Conservation (phyloP, 2,329 filamentous ascomycete species). For the Juglanconis sp. region DNA sequence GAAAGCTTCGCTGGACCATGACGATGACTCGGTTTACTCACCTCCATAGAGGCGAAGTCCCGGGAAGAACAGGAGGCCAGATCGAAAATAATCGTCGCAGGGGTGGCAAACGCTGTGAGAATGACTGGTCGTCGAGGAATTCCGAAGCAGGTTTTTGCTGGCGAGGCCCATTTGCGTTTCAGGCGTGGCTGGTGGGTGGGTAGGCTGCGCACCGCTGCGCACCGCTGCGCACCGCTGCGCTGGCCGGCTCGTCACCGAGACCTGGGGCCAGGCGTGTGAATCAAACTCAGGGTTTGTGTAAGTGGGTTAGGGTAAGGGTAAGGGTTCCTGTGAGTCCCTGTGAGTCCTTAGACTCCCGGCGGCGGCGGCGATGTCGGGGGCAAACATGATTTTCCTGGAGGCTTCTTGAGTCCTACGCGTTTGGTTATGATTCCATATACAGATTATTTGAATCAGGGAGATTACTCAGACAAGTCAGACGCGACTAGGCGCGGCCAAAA, state of each 20-base stretch:
- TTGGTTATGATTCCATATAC: too few relatives aligned
- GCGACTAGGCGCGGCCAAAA: too few relatives aligned
- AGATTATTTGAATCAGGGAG: too few relatives aligned
- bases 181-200: neutral
- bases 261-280: too few relatives aligned
- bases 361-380: too few relatives aligned
- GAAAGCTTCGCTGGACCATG: too few relatives aligned
- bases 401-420: too few relatives aligned
- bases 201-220: neutral
- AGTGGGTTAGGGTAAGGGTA: neutral
- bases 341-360: too few relatives aligned
- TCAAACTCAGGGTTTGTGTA: conserved; percentile 1
- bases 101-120: conserved; percentile 6
- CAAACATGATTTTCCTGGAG: too few relatives aligned
- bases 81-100: conserved; percentile 1
- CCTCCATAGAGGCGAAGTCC: neutral
- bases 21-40: neutral
- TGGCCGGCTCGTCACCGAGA: neutral
- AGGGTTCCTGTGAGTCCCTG: too few relatives aligned
- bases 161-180: conserved; percentile 5
- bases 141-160: conserved; percentile 8
- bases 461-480: too few relatives aligned
- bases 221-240: neutral
- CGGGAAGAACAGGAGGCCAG: conserved; percentile 3
- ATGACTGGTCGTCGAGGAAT: conserved; percentile 13